Conservation (phyloP, 306 rosid genomes). For the Pueraria montana region DNA sequence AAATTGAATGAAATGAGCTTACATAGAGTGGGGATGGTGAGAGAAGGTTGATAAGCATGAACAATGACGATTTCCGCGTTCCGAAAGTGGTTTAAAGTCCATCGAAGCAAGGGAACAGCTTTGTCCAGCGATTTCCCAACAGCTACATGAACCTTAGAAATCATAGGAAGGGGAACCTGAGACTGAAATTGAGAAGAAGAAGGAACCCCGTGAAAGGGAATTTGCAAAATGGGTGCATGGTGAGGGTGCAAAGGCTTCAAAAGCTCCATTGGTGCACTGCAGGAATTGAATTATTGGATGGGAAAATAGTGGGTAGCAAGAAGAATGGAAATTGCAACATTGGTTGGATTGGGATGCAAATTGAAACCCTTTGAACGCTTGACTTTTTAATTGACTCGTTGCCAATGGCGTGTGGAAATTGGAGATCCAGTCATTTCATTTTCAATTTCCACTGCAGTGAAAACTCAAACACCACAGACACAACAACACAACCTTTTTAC, state of each 20-base stretch:
- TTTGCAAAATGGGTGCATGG: constrained; percentile 37
- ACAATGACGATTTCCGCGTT: constrained; percentile 61
- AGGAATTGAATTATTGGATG: too few species aligned
- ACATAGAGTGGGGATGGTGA: constrained; percentile 79
- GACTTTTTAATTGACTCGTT: constrained; percentile 35
- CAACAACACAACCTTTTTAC: too few species aligned
- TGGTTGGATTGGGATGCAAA: not conserved
- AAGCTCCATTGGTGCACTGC: constrained; percentile 60
- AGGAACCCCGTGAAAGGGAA: constrained; percentile 34
- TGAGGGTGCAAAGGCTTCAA: constrained; percentile 63
- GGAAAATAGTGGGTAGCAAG: not conserved
- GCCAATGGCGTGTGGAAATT: not conserved
- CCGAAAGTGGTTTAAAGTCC: constrained; percentile 65
- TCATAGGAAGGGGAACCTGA: constrained; percentile 44
- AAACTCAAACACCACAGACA: too few species aligned
- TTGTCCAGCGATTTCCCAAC: constrained; percentile 73
- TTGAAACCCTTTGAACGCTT: constrained; percentile 5
- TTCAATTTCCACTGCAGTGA: constrained; percentile 16
- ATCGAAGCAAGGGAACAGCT: constrained; percentile 67
- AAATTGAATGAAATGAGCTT: constrained; percentile 41
- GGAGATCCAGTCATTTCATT: not conserved
- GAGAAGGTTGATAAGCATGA: constrained; percentile 84
- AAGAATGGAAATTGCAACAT: constrained; percentile 11
- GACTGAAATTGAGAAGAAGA: constrained; percentile 36
- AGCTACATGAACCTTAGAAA: constrained; percentile 64